Conservation (phyloP, 768 basidiomycete genomes). For the Suillus weaverae region DNA sequence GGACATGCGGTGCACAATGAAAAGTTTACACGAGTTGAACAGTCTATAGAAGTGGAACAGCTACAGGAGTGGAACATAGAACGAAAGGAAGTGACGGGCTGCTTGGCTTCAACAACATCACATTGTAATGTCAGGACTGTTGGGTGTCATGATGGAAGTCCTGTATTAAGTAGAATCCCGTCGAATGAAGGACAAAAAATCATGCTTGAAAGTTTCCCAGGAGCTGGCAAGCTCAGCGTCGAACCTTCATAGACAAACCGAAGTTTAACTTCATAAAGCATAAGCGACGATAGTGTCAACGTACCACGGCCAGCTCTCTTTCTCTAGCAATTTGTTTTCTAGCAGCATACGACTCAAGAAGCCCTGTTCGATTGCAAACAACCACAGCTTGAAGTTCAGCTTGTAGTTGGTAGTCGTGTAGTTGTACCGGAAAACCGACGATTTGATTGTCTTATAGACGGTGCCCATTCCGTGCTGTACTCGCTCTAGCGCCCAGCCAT, state of each 20-base stretch:
- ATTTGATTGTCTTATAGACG: slow-evolving; percentile 1
- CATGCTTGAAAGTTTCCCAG: not conserved
- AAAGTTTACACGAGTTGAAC: not conserved
- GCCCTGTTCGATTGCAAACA: not conserved
- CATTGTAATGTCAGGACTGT: not conserved
- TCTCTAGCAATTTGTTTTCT: not conserved
- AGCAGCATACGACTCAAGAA: not conserved
- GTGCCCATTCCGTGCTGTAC: not conserved
- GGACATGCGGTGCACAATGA: not conserved
- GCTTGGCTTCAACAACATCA: not conserved
- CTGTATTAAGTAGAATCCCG: not conserved
- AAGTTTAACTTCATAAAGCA: not conserved
- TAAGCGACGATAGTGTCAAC: not conserved
- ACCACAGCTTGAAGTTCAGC: not conserved
- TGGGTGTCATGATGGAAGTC: not conserved
- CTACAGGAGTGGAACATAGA: not conserved
- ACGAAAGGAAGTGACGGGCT: not conserved
- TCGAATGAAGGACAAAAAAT: not conserved
- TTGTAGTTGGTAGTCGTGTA: slow-evolving; percentile 5
- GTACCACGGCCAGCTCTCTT: not conserved
- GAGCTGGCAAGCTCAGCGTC: not conserved
- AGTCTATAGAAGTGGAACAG: not conserved
- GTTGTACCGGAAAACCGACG: slow-evolving; percentile 10
- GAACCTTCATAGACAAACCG: not conserved
- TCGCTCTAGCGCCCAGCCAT: slow-evolving; percentile 7